Evolutionary conservation across 78 protist species (phyloP).

Genomic region (Dictyostelium firmibasis): DNA sequence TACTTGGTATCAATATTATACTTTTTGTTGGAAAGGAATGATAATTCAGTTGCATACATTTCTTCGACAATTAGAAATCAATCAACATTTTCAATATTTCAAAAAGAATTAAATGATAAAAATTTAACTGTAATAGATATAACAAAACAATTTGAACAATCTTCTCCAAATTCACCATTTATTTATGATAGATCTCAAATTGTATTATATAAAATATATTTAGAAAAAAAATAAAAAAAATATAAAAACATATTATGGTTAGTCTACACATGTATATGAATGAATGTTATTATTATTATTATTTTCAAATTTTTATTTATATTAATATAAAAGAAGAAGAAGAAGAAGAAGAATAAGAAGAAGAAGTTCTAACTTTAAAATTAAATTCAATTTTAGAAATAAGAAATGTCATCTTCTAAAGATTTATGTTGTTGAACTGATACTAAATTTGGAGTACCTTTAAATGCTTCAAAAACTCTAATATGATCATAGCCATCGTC

Average conservation of each 20-base stretch:
- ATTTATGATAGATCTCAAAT: slow-evolving; percentile 47
- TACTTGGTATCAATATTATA: slow-evolving; percentile 36
- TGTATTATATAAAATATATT: slow-evolving; percentile 54
- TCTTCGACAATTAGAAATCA: slow-evolving; percentile 57
- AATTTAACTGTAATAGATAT: slow-evolving; percentile 22
- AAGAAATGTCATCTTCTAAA: slow-evolving; percentile 2
- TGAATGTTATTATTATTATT: no score
- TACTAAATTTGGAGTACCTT: not conserved
- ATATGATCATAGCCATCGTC: not conserved
- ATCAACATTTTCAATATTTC: slow-evolving; percentile 36
- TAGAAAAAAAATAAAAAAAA: not conserved
- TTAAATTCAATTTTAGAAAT: no score
- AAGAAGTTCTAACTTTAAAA: not conserved
- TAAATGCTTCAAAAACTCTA: not conserved
- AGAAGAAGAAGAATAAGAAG: not conserved
- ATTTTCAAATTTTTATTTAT: not conserved
- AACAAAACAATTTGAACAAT: not conserved
- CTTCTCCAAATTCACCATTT: slow-evolving; percentile 12
- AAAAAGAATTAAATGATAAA: not conserved
- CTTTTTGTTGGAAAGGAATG: not conserved
- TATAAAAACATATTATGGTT: not conserved
- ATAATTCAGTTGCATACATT: slow-evolving; percentile 43
- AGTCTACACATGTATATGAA: no score
- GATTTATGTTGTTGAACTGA: slow-evolving; percentile 19
- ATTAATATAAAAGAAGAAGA: no score